Evolutionary conservation across 495 filamentous ascomycete genomes (phyloP).

Genomic region (Aspergillus olivimuriae): DNA sequence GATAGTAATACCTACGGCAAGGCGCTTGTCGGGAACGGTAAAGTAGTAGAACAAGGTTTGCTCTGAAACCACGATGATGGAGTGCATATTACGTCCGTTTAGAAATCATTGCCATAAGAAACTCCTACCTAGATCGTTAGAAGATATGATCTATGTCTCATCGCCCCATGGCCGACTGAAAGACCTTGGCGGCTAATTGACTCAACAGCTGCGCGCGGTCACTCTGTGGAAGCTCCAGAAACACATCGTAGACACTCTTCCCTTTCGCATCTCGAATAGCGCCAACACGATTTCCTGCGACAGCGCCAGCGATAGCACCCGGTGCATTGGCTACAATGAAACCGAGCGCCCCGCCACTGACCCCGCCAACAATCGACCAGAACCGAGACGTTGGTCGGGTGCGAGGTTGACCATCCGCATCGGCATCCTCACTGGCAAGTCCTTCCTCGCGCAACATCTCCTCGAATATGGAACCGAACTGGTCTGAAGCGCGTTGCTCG

Average conservation of each 20-base stretch:
- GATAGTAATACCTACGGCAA: too few species aligned
- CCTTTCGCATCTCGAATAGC: constrained; percentile 83
- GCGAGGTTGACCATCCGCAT: constrained; percentile 15
- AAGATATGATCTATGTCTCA: constrained; percentile 11
- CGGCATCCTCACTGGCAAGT: constrained; percentile 55
- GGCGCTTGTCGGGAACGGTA: too few species aligned
- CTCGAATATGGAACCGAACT: constrained; percentile 91
- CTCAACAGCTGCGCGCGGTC: constrained; percentile 74
- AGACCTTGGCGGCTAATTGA: constrained; percentile 67
- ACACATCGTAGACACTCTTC: constrained; percentile 93
- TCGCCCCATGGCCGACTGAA: constrained; percentile 40
- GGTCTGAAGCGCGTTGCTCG: constrained; percentile 55
- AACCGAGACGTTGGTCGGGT: constrained; percentile 61
- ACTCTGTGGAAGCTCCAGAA: constrained; percentile 68
- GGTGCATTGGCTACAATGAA: constrained; percentile 93
- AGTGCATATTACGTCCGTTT: too few species aligned
- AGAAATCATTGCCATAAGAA: too few species aligned
- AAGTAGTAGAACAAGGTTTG: too few species aligned
- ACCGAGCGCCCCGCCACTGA: constrained; percentile 84
- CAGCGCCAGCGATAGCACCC: constrained; percentile 81
- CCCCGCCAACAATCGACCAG: constrained; percentile 78
- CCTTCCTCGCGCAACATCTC: constrained; percentile 97
- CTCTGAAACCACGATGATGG: too few species aligned
- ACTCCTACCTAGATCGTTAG: too few species aligned
- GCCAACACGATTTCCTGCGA: constrained; percentile 86